These are phyloP conservation scores for Trametes elegans DNA, from an alignment of 768 basidiomycete genomes.

Conservation along the genomic window DNA sequence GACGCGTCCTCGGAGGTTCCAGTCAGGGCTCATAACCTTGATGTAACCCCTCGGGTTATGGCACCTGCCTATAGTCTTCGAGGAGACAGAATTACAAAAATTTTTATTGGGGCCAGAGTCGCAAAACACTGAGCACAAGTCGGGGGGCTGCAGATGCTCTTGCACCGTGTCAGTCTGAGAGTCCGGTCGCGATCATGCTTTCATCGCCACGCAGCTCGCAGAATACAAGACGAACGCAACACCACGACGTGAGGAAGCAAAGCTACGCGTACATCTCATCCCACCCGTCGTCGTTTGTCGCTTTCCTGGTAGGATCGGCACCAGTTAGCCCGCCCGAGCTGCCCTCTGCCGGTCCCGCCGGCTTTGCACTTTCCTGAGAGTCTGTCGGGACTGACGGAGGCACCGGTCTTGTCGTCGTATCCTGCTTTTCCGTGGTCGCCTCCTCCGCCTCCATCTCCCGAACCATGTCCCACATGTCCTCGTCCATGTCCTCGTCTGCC, in stretches of 20 bases:
- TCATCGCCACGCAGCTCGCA: too few species aligned
- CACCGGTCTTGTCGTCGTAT: slow-evolving; percentile 9
- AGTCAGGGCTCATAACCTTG: slow-evolving; percentile 12
- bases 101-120: too few species aligned
- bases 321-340: slow-evolving; percentile 1
- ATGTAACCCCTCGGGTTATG: slow-evolving; percentile 5
- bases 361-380: neutral
- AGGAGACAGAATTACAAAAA: too few species aligned
- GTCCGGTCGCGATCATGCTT: too few species aligned
- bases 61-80: slow-evolving; percentile 1
- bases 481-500: slow-evolving; percentile 43
- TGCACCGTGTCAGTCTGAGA: too few species aligned
- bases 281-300: slow-evolving; percentile 51
- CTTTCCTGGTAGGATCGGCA: slow-evolving; percentile 7
- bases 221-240: too few species aligned
- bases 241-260: neutral
- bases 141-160: too few species aligned
- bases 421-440: neutral
- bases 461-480: slow-evolving; percentile 74
- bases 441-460: slow-evolving; percentile 46
- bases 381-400: slow-evolving; percentile 2
- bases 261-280: slow-evolving; percentile 63
- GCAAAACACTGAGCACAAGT: too few species aligned
- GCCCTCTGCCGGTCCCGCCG: neutral
- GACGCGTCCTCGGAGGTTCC: too few species aligned